Conservation (phyloP, 306 rosid genomes). For the Glycyrrhiza uralensis region DNA sequence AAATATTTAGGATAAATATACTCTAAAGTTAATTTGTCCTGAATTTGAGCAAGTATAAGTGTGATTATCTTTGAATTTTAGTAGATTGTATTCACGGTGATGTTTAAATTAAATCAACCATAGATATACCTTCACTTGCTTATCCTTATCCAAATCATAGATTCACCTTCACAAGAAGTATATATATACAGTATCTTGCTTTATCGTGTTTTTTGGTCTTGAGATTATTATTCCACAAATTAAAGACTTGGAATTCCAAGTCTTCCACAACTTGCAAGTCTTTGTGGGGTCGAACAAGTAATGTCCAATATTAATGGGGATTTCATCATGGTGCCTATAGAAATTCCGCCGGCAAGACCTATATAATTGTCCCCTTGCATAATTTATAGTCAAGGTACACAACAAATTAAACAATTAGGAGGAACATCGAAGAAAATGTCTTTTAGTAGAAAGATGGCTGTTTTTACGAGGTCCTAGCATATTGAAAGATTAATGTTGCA, state of each 20-base stretch:
- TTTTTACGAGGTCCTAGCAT: too few relatives aligned
- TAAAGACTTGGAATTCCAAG: conserved; percentile 2
- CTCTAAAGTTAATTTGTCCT: neutral
- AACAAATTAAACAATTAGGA: neutral
- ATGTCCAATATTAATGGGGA: neutral
- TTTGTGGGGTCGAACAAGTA: neutral
- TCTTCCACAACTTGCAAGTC: neutral
- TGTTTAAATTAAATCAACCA: too few relatives aligned
- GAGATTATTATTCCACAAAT: neutral
- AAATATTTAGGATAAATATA: neutral
- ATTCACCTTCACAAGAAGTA: neutral
- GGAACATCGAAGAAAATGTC: neutral
- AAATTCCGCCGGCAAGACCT: conserved; percentile 1
- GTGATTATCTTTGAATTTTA: neutral
- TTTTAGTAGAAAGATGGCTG: neutral
- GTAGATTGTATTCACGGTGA: neutral
- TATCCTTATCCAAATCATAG: neutral
- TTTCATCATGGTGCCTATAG: neutral
- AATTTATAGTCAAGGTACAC: neutral
- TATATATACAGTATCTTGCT: too few relatives aligned
- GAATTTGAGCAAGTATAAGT: neutral
- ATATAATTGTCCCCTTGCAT: neutral
- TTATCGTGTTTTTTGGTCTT: neutral
- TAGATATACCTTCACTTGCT: too few relatives aligned
- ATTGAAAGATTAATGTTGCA: too few relatives aligned